Evolutionary conservation across 176 grass and related monocot species (phyloP).

Genomic region (Aechmea fasciata): DNA sequence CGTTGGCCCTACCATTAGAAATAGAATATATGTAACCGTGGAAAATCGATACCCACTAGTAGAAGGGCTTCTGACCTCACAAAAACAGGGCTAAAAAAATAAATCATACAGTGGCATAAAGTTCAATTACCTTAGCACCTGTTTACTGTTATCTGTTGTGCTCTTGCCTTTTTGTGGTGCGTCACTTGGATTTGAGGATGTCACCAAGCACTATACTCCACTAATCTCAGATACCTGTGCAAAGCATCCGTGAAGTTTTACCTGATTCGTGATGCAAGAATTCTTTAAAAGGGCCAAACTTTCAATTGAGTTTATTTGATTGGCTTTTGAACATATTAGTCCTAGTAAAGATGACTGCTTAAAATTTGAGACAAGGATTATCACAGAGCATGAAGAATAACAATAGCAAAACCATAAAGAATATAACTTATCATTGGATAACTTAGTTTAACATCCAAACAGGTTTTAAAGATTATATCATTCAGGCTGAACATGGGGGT

Average conservation of each 20-base stretch:
- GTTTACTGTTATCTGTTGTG: background rate
- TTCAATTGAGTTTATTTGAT: too few relatives aligned
- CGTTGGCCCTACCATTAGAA: background rate
- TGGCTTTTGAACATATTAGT: too few relatives aligned
- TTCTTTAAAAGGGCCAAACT: background rate
- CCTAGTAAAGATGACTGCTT: too few relatives aligned
- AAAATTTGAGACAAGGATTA: too few relatives aligned
- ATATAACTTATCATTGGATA: too few relatives aligned
- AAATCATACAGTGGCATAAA: background rate
- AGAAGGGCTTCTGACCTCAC: background rate
- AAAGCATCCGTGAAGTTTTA: background rate
- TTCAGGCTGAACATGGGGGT: too few relatives aligned
- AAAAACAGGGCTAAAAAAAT: background rate
- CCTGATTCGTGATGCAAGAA: constrained; percentile 1
- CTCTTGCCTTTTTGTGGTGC: background rate
- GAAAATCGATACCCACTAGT: background rate
- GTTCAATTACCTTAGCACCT: background rate
- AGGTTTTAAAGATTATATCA: too few relatives aligned
- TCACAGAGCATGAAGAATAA: too few relatives aligned
- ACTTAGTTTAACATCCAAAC: too few relatives aligned
- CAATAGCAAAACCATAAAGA: too few relatives aligned
- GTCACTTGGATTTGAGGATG: background rate
- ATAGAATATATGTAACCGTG: background rate
- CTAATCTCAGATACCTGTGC: background rate
- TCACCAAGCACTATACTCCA: background rate